phyloP scores from a whole-genome alignment of 1,284 basidiomycete genomes.

The Phylloporus sp. region DNA sequence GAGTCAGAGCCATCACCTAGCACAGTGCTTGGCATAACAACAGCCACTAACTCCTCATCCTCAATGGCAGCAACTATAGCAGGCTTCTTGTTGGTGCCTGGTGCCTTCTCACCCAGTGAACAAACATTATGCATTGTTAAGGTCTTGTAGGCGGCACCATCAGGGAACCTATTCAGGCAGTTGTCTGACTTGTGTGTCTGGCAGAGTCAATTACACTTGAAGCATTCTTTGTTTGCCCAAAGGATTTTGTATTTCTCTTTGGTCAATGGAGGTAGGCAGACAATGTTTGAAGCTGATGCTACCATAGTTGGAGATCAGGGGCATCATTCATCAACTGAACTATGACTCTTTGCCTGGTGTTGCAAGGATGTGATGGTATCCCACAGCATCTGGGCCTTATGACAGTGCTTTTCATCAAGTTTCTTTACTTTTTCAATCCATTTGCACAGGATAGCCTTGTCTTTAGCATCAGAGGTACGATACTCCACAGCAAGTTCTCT shows the following conservation, averaged over 20 bases:
- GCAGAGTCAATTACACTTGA: not conserved
- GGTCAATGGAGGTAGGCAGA: not conserved
- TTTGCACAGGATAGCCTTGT: not conserved
- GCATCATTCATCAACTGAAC: not conserved
- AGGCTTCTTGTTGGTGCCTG: not conserved
- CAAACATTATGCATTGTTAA: not conserved
- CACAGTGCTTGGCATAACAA: not conserved
- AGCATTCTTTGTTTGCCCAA: not conserved
- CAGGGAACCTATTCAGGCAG: not conserved
- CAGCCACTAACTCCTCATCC: not conserved
- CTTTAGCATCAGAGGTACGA: not conserved
- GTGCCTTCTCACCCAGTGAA: not conserved
- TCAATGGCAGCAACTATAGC: too few species aligned
- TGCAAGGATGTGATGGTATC: not conserved
- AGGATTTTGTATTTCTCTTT: not conserved
- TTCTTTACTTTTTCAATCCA: slow-evolving; percentile 1
- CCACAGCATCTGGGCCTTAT: not conserved
- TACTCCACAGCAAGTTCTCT: not conserved
- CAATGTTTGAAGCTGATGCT: not conserved
- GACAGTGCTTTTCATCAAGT: not conserved
- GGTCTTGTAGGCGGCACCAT: not conserved
- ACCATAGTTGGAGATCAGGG: not conserved
- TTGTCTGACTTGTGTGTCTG: not conserved
- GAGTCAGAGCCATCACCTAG: not conserved
- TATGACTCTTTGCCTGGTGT: not conserved